Conservation (phyloP, 345 rosid genomes). For the Atalantia buxifolia region DNA sequence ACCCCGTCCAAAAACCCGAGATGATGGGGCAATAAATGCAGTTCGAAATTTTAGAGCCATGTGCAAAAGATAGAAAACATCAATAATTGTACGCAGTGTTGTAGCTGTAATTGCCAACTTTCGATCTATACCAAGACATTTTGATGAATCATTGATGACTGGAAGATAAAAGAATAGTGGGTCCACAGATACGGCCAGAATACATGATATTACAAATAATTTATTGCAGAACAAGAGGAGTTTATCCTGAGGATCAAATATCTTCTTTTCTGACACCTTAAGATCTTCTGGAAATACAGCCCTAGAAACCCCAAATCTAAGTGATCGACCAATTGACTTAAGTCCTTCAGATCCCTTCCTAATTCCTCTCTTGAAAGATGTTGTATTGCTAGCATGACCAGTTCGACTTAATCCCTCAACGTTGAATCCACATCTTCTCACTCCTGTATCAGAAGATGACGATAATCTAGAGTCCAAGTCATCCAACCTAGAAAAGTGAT, state of each 20-base stretch:
- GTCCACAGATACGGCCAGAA: slow-evolving; percentile 82
- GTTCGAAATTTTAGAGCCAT: slow-evolving; percentile 96
- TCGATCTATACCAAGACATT: slow-evolving; percentile 73
- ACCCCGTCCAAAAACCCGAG: slow-evolving; percentile 95
- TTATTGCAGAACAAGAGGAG: slow-evolving; percentile 77
- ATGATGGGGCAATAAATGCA: slow-evolving; percentile 94
- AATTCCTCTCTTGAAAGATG: slow-evolving; percentile 75
- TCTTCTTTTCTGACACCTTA: slow-evolving; percentile 76
- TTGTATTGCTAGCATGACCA: slow-evolving; percentile 42
- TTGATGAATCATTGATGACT: slow-evolving; percentile 39
- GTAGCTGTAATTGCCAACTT: slow-evolving; percentile 71
- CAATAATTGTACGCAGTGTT: slow-evolving; percentile 69
- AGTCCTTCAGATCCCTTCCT: slow-evolving; percentile 89
- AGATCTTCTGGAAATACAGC: slow-evolving; percentile 98
- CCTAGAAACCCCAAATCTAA: slow-evolving; percentile 84
- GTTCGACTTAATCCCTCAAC: slow-evolving; percentile 55
- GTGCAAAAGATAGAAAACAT: slow-evolving; percentile 81
- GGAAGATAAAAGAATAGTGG: slow-evolving; percentile 94
- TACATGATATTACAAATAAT: slow-evolving; percentile 74
- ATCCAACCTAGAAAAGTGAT: slow-evolving; percentile 62
- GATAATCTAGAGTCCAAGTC: slow-evolving; percentile 87
- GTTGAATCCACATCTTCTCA: slow-evolving; percentile 65
- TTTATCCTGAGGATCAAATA: slow-evolving; percentile 93
- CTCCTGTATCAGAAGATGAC: slow-evolving; percentile 56
- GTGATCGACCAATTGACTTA: slow-evolving; percentile 85